Evolutionary conservation across 148 eudicot genomes (phyloP), one percentile per base, ranked within the genome.

Genomic region (Dysphania ambrosioides): DNA sequence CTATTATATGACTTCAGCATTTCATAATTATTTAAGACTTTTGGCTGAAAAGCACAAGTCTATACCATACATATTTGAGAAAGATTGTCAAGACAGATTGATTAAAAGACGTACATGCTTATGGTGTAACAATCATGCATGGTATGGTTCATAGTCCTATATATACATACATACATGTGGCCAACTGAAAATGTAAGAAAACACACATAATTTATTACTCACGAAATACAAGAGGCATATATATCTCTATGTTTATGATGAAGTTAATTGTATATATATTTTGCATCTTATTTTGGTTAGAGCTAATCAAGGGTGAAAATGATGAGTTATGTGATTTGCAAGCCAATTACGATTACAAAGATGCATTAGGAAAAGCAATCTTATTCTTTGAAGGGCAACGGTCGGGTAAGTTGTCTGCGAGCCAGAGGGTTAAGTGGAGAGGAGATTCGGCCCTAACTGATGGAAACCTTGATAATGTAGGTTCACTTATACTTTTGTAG

Each of bases 381-480:
- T 71, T 93, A 79, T 93, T 93, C 84, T 93, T 91, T 23, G 98
- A 93, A 88, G 98, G 98, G 3, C 98, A 93, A 70, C 82, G 98
- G 5, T 93, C 98, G 0, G 98, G 98, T 19, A 89, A 89, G 72
- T 81, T 93, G 72, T 91, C 97, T 0, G 27, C 66, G 3, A 80
- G 15, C 75, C 98, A 89, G 34, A 78, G 97, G 74, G 97, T 86
- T 2, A 79, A 79, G 66, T 93, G 98, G 98, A 88, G 98, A 77
- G 92, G 81, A 30, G 91, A 91, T 75, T 93, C 98, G 32, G 97
- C 94, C 30, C 88, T 91, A 76, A 79, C 75, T 0, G 97, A 93
- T 67, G 97, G 97, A 82, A 76, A 72, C 2, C 75, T 76, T 47
- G 86, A 84, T 56, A 83, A 84, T 26, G 98, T 91, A 84, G 12